Conservation (phyloP, 495 filamentous ascomycete species). For the Hypoxylon trugodes region DNA sequence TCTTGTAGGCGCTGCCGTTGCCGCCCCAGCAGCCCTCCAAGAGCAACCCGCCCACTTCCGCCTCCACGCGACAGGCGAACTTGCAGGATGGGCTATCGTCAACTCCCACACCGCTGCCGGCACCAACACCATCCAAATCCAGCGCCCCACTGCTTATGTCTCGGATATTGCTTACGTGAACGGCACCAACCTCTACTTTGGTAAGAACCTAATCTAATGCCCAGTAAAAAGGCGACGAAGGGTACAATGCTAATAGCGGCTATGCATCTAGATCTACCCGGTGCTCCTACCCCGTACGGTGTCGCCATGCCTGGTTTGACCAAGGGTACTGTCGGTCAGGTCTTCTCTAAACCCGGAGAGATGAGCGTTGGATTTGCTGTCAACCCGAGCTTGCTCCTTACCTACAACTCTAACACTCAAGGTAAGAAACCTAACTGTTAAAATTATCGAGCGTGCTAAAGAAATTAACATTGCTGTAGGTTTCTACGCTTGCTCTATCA, state of each 20-base stretch:
- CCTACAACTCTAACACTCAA: slow-evolving; percentile 6
- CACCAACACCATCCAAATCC: slow-evolving; percentile 22
- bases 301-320: slow-evolving; percentile 7
- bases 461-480: neutral
- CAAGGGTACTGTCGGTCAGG: neutral
- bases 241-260: neutral
- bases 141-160: slow-evolving; percentile 13
- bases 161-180: slow-evolving; percentile 21
- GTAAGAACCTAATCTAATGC: neutral
- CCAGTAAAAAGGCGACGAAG: neutral
- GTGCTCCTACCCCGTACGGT: neutral
- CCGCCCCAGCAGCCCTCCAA: slow-evolving; percentile 11
- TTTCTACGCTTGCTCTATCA: slow-evolving; percentile 15
- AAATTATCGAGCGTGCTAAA: neutral
- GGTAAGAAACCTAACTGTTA: neutral
- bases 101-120: slow-evolving; percentile 17
- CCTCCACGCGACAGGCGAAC: slow-evolving; percentile 14
- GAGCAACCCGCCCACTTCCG: slow-evolving; percentile 6
- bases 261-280: slow-evolving; percentile 4
- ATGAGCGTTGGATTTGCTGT: slow-evolving; percentile 6
- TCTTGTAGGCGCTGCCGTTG: slow-evolving; percentile 1
- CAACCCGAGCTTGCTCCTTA: neutral
- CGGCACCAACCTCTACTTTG: slow-evolving; percentile 22
- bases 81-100: slow-evolving; percentile 21
- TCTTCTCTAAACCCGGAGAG: slow-evolving; percentile 5